Base-by-base conservation (phyloP, 352 stramenopile genomes). In the Phytopythium oedochilum region DNA sequence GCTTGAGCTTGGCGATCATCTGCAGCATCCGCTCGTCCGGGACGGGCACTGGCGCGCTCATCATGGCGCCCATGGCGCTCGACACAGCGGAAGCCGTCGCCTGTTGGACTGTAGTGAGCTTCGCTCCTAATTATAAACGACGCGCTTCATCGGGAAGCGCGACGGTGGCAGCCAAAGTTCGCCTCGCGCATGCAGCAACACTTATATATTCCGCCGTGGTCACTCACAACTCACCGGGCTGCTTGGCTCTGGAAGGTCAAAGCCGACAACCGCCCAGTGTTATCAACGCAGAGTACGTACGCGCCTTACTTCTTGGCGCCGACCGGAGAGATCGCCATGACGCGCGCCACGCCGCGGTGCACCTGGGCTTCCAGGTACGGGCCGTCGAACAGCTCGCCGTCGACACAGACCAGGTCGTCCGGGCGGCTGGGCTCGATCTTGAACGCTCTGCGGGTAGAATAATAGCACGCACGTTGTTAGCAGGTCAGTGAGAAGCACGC, bases 11-110 rank as follows among this genome's bases (percentile, higher is more conserved):
- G 45, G 63, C 67, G 57, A 88, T 88, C 59, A 76, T 88, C 32
- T 85, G 65, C 61, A 82, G 65, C 79, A 89, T 89, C 28, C 73
- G 73, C 63, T 87, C 71, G 59, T 87, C 73, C 0, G 76, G 69
- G 18, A 74, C 73, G 15, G 76, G 76, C 51, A 83, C 71, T 48
- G 75, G 69, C 47, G 54, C 67, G 45, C 71, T 83, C n/a, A 80
- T 36, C 22, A 78, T 47, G 11, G 68, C 71, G 28, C 73, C 76
- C 76, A 87, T 87, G 20, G 26, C 46, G 52, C 26, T 28, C 7
- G 20, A n/a, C n/a, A n/a, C n/a, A n/a, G n/a, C n/a, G n/a, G n/a
- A n/a, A n/a, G n/a, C n/a, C n/a, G n/a, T n/a, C n/a, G n/a, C n/a
- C n/a, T n/a, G n/a, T n/a, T n/a, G n/a, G n/a, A n/a, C n/a, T n/a